phyloP scores from a whole-genome alignment of 768 basidiomycete genomes.

The Boletus insuetus region DNA sequence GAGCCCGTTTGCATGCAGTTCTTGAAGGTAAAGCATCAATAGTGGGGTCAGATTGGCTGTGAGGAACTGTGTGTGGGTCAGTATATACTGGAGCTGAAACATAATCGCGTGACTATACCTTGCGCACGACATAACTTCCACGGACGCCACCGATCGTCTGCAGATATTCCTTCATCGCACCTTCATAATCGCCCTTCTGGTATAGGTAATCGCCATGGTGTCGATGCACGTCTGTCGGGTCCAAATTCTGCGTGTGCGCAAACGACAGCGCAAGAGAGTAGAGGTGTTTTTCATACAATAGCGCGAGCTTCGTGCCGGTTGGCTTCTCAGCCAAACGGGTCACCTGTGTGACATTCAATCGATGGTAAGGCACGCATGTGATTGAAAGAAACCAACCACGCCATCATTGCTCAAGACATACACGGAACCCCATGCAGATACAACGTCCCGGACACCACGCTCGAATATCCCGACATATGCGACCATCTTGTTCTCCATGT shows the following conservation, averaged over 20 bases:
- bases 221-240: conserved; percentile 85
- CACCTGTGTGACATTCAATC: conserved; percentile 42
- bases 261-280: conserved; percentile 80
- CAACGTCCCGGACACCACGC: conserved; percentile 78
- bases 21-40: conserved; percentile 93
- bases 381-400: conserved; percentile 45
- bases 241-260: conserved; percentile 75
- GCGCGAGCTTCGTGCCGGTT: conserved; percentile 80
- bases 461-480: conserved; percentile 80
- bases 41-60: conserved; percentile 96
- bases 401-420: conserved; percentile 80
- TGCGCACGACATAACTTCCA: conserved; percentile 95
- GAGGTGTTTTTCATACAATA: conserved; percentile 77
- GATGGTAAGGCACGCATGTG: background rate
- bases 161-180: conserved; percentile 88
- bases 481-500: conserved; percentile 88
- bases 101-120: conserved; percentile 47
- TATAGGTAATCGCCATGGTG: conserved; percentile 93
- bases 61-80: conserved; percentile 62
- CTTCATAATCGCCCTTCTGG: conserved; percentile 86
- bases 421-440: conserved; percentile 78
- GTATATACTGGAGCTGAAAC: background rate
- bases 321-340: conserved; percentile 72
- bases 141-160: conserved; percentile 87
- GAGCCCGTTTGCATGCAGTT: conserved; percentile 82